A percentile compares a stretch with the other conserved stretches of the same genome.
Conservation (phyloP, 331 rosid genomes). For the Cydonia oblonga region DNA sequence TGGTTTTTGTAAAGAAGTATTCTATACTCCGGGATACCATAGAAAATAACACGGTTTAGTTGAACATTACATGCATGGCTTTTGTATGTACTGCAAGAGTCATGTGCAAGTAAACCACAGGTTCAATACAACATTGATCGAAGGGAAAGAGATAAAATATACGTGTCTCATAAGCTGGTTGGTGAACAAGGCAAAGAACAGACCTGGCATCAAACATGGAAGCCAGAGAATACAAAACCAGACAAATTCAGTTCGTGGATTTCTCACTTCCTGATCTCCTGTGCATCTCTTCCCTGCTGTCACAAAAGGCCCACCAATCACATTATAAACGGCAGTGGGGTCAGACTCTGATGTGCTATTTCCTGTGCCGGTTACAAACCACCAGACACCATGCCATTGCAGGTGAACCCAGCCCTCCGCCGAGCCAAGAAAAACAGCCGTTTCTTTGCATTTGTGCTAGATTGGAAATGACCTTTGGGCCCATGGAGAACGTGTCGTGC, state of each 20-base stretch:
- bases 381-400: not conserved
- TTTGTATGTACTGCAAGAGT: no score
- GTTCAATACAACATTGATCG: not conserved
- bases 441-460: not conserved
- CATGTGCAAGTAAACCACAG: no score
- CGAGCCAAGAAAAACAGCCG: not conserved
- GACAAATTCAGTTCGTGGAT: slow-evolving; percentile 26
- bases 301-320: not conserved
- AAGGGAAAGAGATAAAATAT: not conserved
- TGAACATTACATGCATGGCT: no score
- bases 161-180: slow-evolving; percentile 11
- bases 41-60: no score
- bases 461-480: not conserved
- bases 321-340: not conserved
- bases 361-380: not conserved
- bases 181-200: not conserved
- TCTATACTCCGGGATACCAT: no score
- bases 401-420: not conserved
- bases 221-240: slow-evolving; percentile 26
- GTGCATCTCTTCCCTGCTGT: not conserved
- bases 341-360: not conserved
- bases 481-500: not conserved
- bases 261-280: not conserved
- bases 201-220: slow-evolving; percentile 25
- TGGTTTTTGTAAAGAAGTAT: not conserved